Base-by-base conservation (phyloP, 1,284 basidiomycete genomes). In the Amylostereum chailletii region DNA sequence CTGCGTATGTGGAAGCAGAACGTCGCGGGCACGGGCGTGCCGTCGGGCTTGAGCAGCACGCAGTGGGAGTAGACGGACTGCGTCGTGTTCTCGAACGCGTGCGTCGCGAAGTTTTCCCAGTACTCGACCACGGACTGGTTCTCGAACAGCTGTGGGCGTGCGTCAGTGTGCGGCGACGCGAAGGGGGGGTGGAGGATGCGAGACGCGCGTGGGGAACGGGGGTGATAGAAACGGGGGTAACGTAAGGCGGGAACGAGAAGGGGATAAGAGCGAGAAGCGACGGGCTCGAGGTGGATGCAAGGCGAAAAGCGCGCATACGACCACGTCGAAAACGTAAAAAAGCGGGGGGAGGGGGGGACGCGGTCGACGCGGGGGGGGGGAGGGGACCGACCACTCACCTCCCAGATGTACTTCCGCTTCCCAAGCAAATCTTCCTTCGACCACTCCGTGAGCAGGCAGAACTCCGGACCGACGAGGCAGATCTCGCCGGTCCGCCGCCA, bases 401-500 rank as follows among this genome's bases (percentile, higher is more conserved):
- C 90, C 68, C 94, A 96, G 56, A 96, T 91, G 68, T 86, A 95
- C 61, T 88, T 92, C 62, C 82, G 76, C 55, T 76, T 79, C 8
- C 82, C 81, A 19, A 93, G 66, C 33, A 97, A 74, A 55, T 96
- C 91, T 52, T 89, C 84, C 65, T 86, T 78, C 11, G 81, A 79
- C 87, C 90, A 92, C 58, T 88, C 90, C 2, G 93, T 94, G 53
- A 99, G 74, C 77, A 93, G 87, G 65, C 88, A 93, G 63, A 99
- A 99, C 68, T 99, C 94, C 1, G 93, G 88, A 0, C 94, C 94
- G 42, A 95, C 95, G 41, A 96, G 83, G 62, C 92, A 94, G 37
- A 99, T 93, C 71, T 99, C 96, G 62, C 95, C 95, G 11, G 96
- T 99, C 45, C 95, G 76, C 33, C 95, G 83, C 95, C 95, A 99